Percentiles rank a stretch among this genome's conserved stretches.
phyloP scores from a whole-genome alignment of 345 rosid genomes.

The Alliaria petiolata region DNA sequence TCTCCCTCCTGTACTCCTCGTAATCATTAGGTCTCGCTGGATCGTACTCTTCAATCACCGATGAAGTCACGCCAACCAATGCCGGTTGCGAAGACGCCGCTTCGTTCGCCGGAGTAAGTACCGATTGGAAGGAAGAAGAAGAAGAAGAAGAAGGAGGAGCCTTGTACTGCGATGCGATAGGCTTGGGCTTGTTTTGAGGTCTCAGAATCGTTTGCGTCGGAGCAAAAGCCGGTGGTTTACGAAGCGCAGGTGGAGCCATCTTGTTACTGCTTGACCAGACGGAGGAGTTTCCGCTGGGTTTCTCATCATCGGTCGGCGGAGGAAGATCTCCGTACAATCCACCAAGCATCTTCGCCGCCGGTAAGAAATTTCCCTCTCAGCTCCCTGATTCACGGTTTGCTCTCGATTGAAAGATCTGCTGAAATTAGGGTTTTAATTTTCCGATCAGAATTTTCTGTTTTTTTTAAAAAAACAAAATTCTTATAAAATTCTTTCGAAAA shows the following conservation, averaged over 20 bases:
- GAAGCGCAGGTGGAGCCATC: slow-evolving; percentile 93
- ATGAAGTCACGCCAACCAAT: slow-evolving; percentile 70
- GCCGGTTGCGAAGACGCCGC: slow-evolving; percentile 54
- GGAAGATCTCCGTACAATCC: slow-evolving; percentile 98
- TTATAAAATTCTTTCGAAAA: no score
- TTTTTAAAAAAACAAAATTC: background rate
- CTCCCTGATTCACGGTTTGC: background rate
- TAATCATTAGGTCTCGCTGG: slow-evolving; percentile 94
- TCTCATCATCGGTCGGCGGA: slow-evolving; percentile 93
- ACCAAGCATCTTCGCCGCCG: slow-evolving; percentile 57
- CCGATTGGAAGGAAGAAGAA: background rate
- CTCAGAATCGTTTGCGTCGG: slow-evolving; percentile 70
- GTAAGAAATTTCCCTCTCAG: background rate
- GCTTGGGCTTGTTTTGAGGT: slow-evolving; percentile 52
- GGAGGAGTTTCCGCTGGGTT: slow-evolving; percentile 50
- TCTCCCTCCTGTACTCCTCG: slow-evolving; percentile 80
- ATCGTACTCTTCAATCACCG: slow-evolving; percentile 88
- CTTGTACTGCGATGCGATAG: slow-evolving; percentile 24
- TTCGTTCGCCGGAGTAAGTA: slow-evolving; percentile 11
- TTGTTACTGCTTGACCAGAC: slow-evolving; percentile 86
- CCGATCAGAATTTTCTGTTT: background rate
- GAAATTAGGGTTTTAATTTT: slow-evolving; percentile 16
- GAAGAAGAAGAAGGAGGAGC: slow-evolving; percentile 5
- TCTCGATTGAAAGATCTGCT: slow-evolving; percentile 11
- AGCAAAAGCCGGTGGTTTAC: slow-evolving; percentile 63